Evolutionary conservation across 2,329 filamentous ascomycete genomes (phyloP), one percentile per base, ranked within the genome.

Genomic region (Arachnopeziza araneosa): DNA sequence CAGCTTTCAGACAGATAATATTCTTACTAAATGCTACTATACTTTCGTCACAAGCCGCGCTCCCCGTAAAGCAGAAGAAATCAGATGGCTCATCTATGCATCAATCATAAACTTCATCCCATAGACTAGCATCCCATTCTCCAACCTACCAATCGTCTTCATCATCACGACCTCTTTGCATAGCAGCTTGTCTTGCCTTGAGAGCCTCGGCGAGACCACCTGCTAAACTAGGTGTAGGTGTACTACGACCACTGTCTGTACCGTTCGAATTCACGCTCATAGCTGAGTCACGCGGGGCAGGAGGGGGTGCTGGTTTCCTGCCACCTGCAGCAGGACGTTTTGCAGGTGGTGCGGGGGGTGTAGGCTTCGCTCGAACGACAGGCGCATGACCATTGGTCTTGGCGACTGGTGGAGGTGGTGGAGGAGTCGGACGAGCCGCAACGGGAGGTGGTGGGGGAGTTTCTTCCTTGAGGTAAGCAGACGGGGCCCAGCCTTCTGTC

Each of bases 401-500:
- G 14, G 54, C 61, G 24, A 74, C 74, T 2, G 86, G 82, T 1
- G 88, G 84, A 1, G 89, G 85, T 10, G 87, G 87, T 17, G 90
- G 87, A 7, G 84, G 81, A 50, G 63, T 66, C 24, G 64, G 65
- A 23, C 63, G 63, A 4, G 84, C 78, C 5, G 85, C 58, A 3
- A 85, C 78, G 3, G 86, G 82, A 24, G 85, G 83, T 10, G 86
- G 82, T 8, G 80, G 78, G 14, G 83, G 78, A 24, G 81, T 82
- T 72, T 89, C 83, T 75, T 97, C 93, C 75, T 98, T 89, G 9
- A 99, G 88, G 70, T 99, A 99, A 22, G 93, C 91, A 22, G 93
- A 90, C 0, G 95, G 95, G 2, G 95, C 86, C 95, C 95, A 99
- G 56, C 92, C 95, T 75, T 95, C 90, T 75, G 95, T 91, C n/a